phyloP scores from a whole-genome alignment of 2,329 filamentous ascomycete genomes.

The Trichoderma sp. region DNA sequence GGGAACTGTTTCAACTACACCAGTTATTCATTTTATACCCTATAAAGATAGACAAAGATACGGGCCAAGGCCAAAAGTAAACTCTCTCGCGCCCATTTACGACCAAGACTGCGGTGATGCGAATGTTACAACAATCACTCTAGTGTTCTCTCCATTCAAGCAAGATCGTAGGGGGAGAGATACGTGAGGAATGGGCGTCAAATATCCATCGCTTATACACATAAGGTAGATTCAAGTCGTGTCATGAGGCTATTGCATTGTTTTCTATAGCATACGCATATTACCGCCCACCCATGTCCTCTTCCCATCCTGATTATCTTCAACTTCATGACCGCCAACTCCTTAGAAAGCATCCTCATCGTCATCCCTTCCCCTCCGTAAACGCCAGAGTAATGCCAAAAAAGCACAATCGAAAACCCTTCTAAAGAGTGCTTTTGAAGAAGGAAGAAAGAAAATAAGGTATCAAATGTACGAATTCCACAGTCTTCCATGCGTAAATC shows the following conservation, averaged over 20 bases:
- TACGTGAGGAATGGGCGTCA: neutral
- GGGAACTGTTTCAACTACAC: neutral
- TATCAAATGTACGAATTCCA: slow-evolving; percentile 5
- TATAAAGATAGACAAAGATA: slow-evolving; percentile 11
- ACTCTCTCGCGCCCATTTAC: neutral
- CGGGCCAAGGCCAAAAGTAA: neutral
- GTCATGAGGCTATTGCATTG: neutral
- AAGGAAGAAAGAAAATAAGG: neutral
- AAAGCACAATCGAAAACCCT: neutral
- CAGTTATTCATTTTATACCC: slow-evolving; percentile 9
- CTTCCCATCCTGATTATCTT: neutral
- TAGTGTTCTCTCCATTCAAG: neutral
- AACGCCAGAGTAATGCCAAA: slow-evolving; percentile 15
- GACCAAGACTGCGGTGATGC: neutral
- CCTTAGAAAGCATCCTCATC: neutral
- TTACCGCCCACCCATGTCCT: neutral
- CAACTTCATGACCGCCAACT: slow-evolving; percentile 8
- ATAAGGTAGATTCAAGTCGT: neutral
- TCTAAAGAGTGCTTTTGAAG: neutral
- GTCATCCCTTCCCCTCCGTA: neutral
- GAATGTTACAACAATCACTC: neutral
- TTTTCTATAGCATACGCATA: slow-evolving; percentile 10
- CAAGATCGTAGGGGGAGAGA: neutral
- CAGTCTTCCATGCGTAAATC: neutral
- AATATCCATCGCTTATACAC: neutral